phyloP scores from a whole-genome alignment of 2,329 filamentous ascomycete genomes.

The Colletotrichum sublineola region DNA sequence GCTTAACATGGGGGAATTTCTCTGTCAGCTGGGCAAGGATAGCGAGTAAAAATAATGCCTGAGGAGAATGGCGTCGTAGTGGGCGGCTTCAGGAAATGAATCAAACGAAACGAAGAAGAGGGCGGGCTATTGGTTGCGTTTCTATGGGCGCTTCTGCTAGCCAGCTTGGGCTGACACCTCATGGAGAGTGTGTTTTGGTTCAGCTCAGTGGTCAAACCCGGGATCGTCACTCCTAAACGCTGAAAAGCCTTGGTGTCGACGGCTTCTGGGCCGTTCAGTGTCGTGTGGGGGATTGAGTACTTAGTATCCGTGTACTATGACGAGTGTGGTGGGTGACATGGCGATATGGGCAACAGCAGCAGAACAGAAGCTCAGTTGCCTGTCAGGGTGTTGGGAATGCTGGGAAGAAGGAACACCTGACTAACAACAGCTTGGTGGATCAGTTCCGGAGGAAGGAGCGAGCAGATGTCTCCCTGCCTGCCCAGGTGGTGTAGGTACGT shows the following conservation, averaged over 20 bases:
- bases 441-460: no score
- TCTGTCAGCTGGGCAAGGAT: slow-evolving; percentile 30
- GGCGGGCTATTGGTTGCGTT: no score
- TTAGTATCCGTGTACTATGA: no score
- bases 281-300: no score
- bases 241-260: neutral
- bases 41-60: neutral
- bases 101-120: no score
- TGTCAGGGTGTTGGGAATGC: neutral
- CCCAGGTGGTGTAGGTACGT: neutral
- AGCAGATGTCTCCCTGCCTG: neutral
- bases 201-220: neutral
- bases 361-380: no score
- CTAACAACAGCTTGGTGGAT: neutral
- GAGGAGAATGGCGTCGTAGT: neutral
- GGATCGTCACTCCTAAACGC: slow-evolving; percentile 9
- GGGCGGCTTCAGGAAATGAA: no score
- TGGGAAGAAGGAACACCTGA: neutral
- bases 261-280: neutral
- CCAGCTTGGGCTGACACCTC: neutral
- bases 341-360: no score
- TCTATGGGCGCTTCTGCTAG: neutral
- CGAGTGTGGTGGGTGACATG: no score
- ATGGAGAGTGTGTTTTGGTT: neutral
- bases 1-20: neutral